These are phyloP conservation scores for Pseudogymnoascus sp. DNA, from an alignment of 2,329 filamentous ascomycete genomes.

Conservation along the genomic window DNA sequence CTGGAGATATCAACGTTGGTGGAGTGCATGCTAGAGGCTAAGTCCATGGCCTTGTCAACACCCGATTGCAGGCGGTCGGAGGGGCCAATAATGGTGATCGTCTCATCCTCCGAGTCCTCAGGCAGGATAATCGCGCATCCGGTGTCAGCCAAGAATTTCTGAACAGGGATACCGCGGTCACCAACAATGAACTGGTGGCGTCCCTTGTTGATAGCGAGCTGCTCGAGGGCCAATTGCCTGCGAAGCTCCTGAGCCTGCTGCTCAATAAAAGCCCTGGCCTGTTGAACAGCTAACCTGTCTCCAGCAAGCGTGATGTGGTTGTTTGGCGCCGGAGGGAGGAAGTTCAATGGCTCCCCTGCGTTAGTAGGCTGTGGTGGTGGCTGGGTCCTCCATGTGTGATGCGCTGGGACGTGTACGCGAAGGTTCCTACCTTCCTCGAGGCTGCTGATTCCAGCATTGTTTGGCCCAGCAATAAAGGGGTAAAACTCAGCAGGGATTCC, in stretches of 20 bases:
- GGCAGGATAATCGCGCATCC: slow-evolving; percentile 83
- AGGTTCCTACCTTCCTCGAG: slow-evolving; percentile 68
- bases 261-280: slow-evolving; percentile 73
- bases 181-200: slow-evolving; percentile 94
- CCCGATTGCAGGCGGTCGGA: slow-evolving; percentile 63
- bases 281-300: slow-evolving; percentile 73
- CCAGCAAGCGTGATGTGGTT: slow-evolving; percentile 79
- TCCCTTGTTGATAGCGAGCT: slow-evolving; percentile 73
- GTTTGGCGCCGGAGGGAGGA: slow-evolving; percentile 59
- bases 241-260: slow-evolving; percentile 67
- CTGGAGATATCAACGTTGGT: slow-evolving; percentile 73
- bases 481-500: slow-evolving; percentile 87
- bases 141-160: slow-evolving; percentile 84
- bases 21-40: slow-evolving; percentile 80
- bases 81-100: slow-evolving; percentile 76
- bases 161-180: slow-evolving; percentile 65
- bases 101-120: slow-evolving; percentile 64
- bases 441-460: slow-evolving; percentile 56
- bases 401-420: slow-evolving; percentile 72
- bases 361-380: slow-evolving; percentile 55
- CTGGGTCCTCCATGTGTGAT: slow-evolving; percentile 63
- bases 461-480: slow-evolving; percentile 81
- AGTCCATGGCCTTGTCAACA: slow-evolving; percentile 75
- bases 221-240: slow-evolving; percentile 65
- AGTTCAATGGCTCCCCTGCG: slow-evolving; percentile 58